Evolutionary conservation across 78 protist species (phyloP), one percentile per base, ranked within the genome.

Genomic region (Trichosphaerium sp.): DNA sequence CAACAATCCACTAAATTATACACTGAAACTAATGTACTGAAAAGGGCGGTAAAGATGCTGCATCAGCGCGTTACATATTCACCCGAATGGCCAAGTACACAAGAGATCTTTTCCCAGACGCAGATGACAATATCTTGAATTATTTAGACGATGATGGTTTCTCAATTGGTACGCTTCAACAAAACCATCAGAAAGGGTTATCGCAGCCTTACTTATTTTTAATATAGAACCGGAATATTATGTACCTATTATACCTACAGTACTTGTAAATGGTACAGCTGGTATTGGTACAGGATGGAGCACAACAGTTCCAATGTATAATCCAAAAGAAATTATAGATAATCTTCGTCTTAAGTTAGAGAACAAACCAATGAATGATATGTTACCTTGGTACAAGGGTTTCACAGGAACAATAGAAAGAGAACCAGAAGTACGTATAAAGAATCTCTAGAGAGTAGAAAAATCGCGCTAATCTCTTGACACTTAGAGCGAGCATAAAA

Each of bases 91-190:
- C 47, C 32, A 28, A 48, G 21, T 38, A 90, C 41, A 74, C 99
- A 18, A 69, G 99, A 8, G 1, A 31, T 28, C 4, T 97, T 41
- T 96, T 81, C 81, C 88, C 49, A 37, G 41, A 23, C 21, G 81
- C 32, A 31, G 99, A 97, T 76, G 99, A 97, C 69, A 29, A 75
- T 7, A 54, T 94, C 28, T 84, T 97, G n/a, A 4, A 44, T 21
- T 75, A 84, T 70, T 80, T 83, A 31, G 87, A 82, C 12, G 98
- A 96, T 6, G 99, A 97, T 10, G 98, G 98, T 5, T 71, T 73
- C 75, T 1, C 8, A 15, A 89, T 98, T 37, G 99, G 97, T 82
- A 98, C 99, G n/a, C n/a, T n/a, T n/a, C n/a, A n/a, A n/a, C n/a
- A n/a, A n/a, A n/a, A n/a, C n/a, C n/a, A n/a, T n/a, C 12, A 40